Evolutionary conservation across 2,329 filamentous ascomycete species (phyloP).

Genomic region (Colletotrichum sp.): DNA sequence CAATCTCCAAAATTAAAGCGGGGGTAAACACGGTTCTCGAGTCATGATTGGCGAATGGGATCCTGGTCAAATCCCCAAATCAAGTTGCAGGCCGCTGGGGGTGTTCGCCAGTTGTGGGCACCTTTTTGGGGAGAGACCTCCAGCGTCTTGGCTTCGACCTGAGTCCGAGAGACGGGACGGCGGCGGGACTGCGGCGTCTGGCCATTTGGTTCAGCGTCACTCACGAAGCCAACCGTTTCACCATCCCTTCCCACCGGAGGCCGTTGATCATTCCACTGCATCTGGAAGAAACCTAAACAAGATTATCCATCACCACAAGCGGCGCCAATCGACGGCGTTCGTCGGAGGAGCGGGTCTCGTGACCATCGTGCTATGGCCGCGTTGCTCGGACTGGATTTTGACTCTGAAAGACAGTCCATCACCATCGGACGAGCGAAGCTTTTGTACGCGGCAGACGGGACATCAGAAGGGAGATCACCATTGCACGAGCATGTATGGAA

Average conservation of each 20-base stretch:
- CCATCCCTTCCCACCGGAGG: constrained; percentile 13
- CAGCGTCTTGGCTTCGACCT: not conserved
- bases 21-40: not conserved
- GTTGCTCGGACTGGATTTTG: not conserved
- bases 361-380: not conserved
- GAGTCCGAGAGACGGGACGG: not conserved
- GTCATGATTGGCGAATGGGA: not conserved
- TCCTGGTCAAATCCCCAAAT: not conserved
- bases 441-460: not conserved
- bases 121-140: not conserved
- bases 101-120: not conserved
- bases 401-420: not conserved
- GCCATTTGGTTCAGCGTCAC: not conserved
- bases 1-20: not conserved
- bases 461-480: not conserved
- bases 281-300: not conserved
- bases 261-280: not conserved
- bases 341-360: not conserved
- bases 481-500: not conserved
- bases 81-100: not conserved
- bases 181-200: constrained; percentile 1
- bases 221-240: constrained; percentile 13
- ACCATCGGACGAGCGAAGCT: constrained; percentile 5
- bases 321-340: not conserved
- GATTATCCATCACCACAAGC: not conserved